phyloP scores from a whole-genome alignment of 768 basidiomycete species.

The Mycena capillaripes region DNA sequence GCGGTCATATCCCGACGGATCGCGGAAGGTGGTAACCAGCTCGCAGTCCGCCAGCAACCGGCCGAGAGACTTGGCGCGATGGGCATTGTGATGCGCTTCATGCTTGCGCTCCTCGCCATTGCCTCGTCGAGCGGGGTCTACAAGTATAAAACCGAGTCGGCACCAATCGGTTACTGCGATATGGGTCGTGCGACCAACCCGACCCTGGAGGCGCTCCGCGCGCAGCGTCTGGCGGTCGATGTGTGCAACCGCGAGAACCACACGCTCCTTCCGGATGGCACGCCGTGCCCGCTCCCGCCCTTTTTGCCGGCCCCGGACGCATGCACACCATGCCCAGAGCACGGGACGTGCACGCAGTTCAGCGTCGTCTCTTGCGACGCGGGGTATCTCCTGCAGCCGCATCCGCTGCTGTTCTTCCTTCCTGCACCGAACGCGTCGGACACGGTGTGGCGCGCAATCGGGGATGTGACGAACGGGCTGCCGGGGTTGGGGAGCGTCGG shows the following conservation, averaged over 20 bases:
- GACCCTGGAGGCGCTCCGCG: conserved; percentile 63
- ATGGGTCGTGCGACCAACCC: conserved; percentile 71
- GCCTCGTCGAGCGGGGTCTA: conserved; percentile 50
- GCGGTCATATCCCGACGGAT: conserved; percentile 53
- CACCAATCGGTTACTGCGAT: conserved; percentile 84
- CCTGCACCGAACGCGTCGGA: conserved; percentile 59
- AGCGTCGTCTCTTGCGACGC: conserved; percentile 71
- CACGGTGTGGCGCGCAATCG: conserved; percentile 62
- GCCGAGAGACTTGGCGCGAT: conserved; percentile 37
- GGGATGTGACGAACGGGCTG: conserved; percentile 70
- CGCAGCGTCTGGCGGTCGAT: conserved; percentile 60
- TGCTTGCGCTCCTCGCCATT: conserved; percentile 54
- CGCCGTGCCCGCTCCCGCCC: conserved; percentile 68
- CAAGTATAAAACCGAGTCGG: conserved; percentile 77
- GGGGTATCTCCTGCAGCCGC: conserved; percentile 76
- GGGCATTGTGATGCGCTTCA: conserved; percentile 54
- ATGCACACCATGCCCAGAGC: conserved; percentile 82
- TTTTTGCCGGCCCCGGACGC: conserved; percentile 70
- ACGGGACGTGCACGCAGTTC: conserved; percentile 71
- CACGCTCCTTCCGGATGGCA: conserved; percentile 56
- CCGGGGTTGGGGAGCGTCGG: conserved; percentile 85
- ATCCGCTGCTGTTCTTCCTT: conserved; percentile 69
- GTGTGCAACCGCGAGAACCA: conserved; percentile 71
- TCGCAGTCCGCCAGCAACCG: conserved; percentile 28
- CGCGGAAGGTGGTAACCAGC: conserved; percentile 48